phyloP scores from a whole-genome alignment of 2,329 filamentous ascomycete genomes.

The Pseudogymnoascus destructans region DNA sequence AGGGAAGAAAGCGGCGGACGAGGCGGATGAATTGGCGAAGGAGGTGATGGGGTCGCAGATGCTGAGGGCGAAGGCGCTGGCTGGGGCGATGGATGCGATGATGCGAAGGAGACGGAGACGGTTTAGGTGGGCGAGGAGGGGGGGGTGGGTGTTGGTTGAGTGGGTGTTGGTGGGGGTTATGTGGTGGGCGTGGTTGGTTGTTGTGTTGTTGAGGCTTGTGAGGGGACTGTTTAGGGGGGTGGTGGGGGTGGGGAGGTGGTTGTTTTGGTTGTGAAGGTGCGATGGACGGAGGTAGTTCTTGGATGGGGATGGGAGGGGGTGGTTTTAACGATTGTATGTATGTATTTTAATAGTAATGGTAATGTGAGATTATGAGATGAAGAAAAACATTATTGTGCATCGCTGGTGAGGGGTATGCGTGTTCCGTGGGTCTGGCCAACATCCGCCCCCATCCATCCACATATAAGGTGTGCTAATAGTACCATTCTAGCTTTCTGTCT shows the following conservation, averaged over 20 bases:
- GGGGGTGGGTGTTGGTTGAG: conserved; percentile 72
- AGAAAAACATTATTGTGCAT: not conserved
- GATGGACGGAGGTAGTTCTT: not conserved
- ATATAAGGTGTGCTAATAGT: not conserved
- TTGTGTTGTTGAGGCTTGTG: conserved; percentile 59
- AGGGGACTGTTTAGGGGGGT: conserved; percentile 48
- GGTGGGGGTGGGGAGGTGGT: conserved; percentile 55
- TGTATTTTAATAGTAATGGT: conserved; percentile 6
- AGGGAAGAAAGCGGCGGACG: conserved; percentile 57
- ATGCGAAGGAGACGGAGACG: conserved; percentile 52
- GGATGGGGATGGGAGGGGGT: not conserved
- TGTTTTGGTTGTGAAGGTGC: conserved; percentile 52
- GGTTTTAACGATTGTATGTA: conserved; percentile 3
- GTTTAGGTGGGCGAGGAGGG: conserved; percentile 61
- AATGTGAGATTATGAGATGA: conserved; percentile 7
- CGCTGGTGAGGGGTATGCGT: not conserved
- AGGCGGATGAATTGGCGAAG: conserved; percentile 64
- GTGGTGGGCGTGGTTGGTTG: conserved; percentile 90
- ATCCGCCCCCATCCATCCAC: not conserved
- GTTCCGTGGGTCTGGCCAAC: not conserved
- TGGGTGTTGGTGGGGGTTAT: conserved; percentile 80
- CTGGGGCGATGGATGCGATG: conserved; percentile 67
- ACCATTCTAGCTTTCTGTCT: not conserved
- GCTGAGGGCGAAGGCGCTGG: conserved; percentile 65
- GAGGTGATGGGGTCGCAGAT: conserved; percentile 67